Evolutionary conservation across 805 yeast species (phyloP).

Genomic region (Cyberlindnera xylosilytica): DNA sequence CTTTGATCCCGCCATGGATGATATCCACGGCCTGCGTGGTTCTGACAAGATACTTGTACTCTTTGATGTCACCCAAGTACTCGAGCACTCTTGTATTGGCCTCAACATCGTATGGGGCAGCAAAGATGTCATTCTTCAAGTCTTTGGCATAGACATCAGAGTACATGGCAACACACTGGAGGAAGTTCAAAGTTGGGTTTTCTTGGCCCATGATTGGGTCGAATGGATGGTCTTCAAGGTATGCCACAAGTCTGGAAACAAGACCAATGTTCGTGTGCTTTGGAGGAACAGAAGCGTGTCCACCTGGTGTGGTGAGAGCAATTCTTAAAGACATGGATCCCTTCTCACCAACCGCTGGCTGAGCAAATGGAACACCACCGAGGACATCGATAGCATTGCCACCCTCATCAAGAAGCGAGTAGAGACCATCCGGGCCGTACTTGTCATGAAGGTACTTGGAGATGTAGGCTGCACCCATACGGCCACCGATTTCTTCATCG

Average conservation of each 20-base stretch:
- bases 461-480: slow-evolving; percentile 52
- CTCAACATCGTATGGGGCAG: slow-evolving; percentile 31
- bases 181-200: slow-evolving; percentile 52
- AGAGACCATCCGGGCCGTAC: slow-evolving; percentile 57
- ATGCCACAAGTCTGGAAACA: slow-evolving; percentile 48
- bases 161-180: slow-evolving; percentile 63
- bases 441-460: slow-evolving; percentile 41
- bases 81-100: slow-evolving; percentile 37
- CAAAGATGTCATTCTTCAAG: slow-evolving; percentile 31
- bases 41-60: slow-evolving; percentile 35
- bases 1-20: slow-evolving; percentile 62
- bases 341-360: slow-evolving; percentile 60
- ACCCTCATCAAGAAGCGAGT: slow-evolving; percentile 66
- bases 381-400: slow-evolving; percentile 38
- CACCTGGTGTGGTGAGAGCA: slow-evolving; percentile 59
- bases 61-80: slow-evolving; percentile 27
- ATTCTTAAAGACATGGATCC: slow-evolving; percentile 53
- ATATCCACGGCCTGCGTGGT: slow-evolving; percentile 49
- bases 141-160: slow-evolving; percentile 18
- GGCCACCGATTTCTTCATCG: slow-evolving; percentile 73
- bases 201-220: slow-evolving; percentile 39
- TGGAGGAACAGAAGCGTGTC: slow-evolving; percentile 72
- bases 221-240: slow-evolving; percentile 55
- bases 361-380: slow-evolving; percentile 41
- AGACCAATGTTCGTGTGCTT: slow-evolving; percentile 73